phyloP scores from a whole-genome alignment of 108 stramenopile species.

The Skeletonema potamos region DNA sequence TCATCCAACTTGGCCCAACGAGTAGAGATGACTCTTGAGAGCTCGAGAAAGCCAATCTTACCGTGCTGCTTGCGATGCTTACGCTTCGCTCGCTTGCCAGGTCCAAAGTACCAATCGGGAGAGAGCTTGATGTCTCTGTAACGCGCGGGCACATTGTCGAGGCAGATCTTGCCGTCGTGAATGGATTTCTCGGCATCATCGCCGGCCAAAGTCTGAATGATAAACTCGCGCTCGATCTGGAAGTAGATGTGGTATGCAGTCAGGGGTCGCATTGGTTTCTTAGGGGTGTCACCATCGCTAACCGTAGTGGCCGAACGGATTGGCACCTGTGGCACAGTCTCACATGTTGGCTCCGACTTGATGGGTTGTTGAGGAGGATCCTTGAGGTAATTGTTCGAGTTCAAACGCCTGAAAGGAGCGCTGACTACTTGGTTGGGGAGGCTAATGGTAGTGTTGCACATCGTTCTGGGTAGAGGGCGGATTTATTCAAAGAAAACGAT shows the following conservation, averaged over 20 bases:
- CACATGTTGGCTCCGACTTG: neutral
- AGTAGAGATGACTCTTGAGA: conserved; percentile 61
- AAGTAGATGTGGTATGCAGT: conserved; percentile 53
- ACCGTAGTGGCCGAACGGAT: neutral
- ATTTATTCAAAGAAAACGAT: neutral
- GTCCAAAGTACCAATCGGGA: conserved; percentile 44
- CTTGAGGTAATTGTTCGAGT: neutral
- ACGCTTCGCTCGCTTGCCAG: conserved; percentile 39
- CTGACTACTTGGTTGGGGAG: neutral
- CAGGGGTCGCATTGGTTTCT: conserved; percentile 47
- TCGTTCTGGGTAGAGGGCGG: neutral
- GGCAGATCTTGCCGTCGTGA: conserved; percentile 6
- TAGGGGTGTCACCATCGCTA: conserved; percentile 9
- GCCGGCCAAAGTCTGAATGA: conserved; percentile 33
- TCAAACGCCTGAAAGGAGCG: neutral
- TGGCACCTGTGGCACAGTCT: neutral
- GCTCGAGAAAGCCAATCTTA: conserved; percentile 78
- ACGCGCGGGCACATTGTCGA: conserved; percentile 27
- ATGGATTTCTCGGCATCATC: conserved; percentile 15
- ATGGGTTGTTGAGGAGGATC: neutral
- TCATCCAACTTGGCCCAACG: conserved; percentile 55
- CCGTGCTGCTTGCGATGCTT: conserved; percentile 79
- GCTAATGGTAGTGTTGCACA: neutral
- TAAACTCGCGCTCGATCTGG: conserved; percentile 44
- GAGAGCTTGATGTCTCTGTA: conserved; percentile 34